phyloP scores from a whole-genome alignment of 2,329 filamentous ascomycete genomes.

The Lasiodiplodia theobromae region DNA sequence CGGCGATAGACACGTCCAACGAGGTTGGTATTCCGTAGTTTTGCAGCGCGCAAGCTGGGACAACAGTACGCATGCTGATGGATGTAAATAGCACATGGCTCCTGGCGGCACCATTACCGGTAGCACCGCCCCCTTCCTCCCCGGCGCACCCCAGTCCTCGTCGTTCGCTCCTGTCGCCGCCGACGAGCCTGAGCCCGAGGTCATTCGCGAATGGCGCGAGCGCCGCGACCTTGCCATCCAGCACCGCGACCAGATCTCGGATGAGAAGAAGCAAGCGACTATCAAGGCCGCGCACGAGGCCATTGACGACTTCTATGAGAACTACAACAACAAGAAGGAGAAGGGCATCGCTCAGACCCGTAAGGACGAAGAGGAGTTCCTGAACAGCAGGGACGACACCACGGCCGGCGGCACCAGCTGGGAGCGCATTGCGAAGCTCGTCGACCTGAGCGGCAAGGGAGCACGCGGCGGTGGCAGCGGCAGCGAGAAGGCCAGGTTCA shows the following conservation, averaged over 20 bases:
- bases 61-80: background rate
- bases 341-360: constrained; percentile 88
- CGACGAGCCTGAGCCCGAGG: constrained; percentile 85
- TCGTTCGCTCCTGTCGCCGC: constrained; percentile 58
- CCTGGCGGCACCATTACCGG: constrained; percentile 84
- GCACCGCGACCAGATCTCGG: constrained; percentile 84
- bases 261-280: constrained; percentile 82
- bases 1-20: constrained; percentile 77
- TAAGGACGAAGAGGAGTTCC: constrained; percentile 91
- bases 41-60: background rate
- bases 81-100: constrained; percentile 66
- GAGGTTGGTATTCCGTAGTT: constrained; percentile 59
- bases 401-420: constrained; percentile 95
- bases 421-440: constrained; percentile 96
- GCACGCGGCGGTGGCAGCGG: constrained; percentile 83
- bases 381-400: constrained; percentile 88
- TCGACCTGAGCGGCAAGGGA: constrained; percentile 96
- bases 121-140: constrained; percentile 63
- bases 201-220: constrained; percentile 90
- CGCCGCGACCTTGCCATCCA: constrained; percentile 82
- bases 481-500: constrained; percentile 95
- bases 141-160: constrained; percentile 44
- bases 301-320: constrained; percentile 99
- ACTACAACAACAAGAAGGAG: constrained; percentile 98
- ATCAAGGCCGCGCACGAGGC: constrained; percentile 89